phyloP scores from a whole-genome alignment of 2,329 filamentous ascomycete genomes.

The Cladosporium sphaerospermum region DNA sequence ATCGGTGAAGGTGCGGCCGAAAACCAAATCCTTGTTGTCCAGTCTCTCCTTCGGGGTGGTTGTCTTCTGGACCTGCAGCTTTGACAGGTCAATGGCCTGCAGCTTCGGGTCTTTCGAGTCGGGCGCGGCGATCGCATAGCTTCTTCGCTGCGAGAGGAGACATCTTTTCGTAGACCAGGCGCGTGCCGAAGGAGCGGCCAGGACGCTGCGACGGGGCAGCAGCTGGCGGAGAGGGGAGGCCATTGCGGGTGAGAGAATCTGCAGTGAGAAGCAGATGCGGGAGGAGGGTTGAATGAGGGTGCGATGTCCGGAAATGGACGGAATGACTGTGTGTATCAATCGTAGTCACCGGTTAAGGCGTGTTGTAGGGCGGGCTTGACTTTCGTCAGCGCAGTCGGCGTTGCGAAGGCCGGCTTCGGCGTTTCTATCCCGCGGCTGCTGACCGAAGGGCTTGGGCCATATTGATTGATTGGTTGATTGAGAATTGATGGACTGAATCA shows the following conservation, averaged over 20 bases:
- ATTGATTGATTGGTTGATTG: too few relatives aligned
- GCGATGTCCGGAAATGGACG: too few relatives aligned
- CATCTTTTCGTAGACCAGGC: conserved; percentile 4
- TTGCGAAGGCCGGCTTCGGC: background rate
- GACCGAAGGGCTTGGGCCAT: too few relatives aligned
- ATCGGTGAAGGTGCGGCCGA: conserved; percentile 89
- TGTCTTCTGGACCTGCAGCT: conserved; percentile 69
- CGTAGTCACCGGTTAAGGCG: background rate
- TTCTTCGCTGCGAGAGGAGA: conserved; percentile 8
- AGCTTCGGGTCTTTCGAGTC: conserved; percentile 48
- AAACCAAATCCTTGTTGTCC: conserved; percentile 76
- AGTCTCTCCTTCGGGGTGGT: conserved; percentile 66
- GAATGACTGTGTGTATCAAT: too few relatives aligned
- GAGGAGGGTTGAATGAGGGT: too few relatives aligned
- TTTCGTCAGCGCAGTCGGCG: background rate
- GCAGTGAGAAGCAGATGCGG: background rate
- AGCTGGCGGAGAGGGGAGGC: conserved; percentile 8
- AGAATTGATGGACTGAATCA: too few relatives aligned
- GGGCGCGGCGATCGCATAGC: conserved; percentile 28
- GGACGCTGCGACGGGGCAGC: conserved; percentile 11
- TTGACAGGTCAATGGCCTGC: conserved; percentile 67
- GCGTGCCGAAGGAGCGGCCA: conserved; percentile 10
- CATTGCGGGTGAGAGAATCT: background rate
- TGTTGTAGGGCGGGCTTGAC: background rate
- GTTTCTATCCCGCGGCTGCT: too few relatives aligned